Conservation (phyloP, 805 yeast species). For the Phaffomyces opuntiae region DNA sequence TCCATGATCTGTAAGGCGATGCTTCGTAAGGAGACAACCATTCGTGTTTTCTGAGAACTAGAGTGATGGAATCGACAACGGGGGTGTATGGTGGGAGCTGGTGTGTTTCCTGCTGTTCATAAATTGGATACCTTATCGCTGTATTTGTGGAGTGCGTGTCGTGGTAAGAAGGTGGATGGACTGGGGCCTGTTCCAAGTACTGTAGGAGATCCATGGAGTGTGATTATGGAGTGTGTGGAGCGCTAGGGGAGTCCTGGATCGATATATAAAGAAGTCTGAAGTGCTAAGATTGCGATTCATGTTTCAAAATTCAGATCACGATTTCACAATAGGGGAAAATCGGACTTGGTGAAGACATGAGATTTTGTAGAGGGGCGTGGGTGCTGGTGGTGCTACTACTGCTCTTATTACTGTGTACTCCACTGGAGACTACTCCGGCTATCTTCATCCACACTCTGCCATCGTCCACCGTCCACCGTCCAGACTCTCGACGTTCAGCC, state of each 20-base stretch:
- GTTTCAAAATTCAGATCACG: not conserved
- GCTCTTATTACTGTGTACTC: no score
- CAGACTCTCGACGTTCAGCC: no score
- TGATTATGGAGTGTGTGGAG: not conserved
- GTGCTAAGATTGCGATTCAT: not conserved
- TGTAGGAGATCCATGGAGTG: constrained; percentile 12
- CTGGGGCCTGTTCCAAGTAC: constrained; percentile 12
- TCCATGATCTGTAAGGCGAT: constrained; percentile 67
- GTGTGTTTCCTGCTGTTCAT: constrained; percentile 22
- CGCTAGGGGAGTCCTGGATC: no score
- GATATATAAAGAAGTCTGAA: not conserved
- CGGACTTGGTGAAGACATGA: not conserved
- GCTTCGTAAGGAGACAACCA: constrained; percentile 73
- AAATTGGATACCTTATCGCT: constrained; percentile 26
- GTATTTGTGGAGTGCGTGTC: not conserved
- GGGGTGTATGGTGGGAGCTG: constrained; percentile 60
- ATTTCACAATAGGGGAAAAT: not conserved
- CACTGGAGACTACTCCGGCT: no score
- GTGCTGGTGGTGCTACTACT: no score
- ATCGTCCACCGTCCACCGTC: no score
- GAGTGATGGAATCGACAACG: constrained; percentile 52
- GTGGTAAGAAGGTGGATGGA: constrained; percentile 12
- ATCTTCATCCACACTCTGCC: no score
- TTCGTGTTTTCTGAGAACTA: constrained; percentile 61
- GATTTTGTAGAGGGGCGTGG: no score